Percentiles rank a stretch among this genome's conserved stretches.
Evolutionary conservation across 768 basidiomycete genomes (phyloP).

Genomic region (Rhizopogon vulgaris): DNA sequence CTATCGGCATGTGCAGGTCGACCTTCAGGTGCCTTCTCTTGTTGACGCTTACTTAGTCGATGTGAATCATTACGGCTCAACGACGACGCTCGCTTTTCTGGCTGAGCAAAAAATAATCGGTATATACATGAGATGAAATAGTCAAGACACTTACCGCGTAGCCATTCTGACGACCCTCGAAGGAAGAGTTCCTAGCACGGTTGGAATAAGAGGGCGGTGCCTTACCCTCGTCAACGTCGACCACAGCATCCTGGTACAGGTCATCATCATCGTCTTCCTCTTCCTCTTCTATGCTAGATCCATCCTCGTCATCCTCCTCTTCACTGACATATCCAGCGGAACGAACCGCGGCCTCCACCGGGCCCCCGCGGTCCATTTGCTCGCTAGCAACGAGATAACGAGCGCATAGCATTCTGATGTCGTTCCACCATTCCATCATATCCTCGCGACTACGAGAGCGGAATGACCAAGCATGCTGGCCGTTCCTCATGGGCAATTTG

Average conservation of each 20-base stretch:
- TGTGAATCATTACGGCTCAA: conserved; percentile 23
- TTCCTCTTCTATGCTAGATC: conserved; percentile 40
- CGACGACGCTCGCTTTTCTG: conserved; percentile 35
- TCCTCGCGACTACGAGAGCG: conserved; percentile 85
- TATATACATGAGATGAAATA: conserved; percentile 3
- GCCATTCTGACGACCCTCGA: conserved; percentile 47
- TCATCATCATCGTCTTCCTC: conserved; percentile 46
- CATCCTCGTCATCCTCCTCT: conserved; percentile 64
- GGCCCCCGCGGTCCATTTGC: conserved; percentile 86
- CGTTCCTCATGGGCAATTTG: conserved; percentile 28
- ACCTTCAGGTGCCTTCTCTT: conserved; percentile 71
- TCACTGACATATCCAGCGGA: conserved; percentile 85
- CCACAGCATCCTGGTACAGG: conserved; percentile 33
- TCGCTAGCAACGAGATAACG: conserved; percentile 92
- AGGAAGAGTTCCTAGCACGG: conserved; percentile 32
- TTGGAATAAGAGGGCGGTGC: conserved; percentile 61
- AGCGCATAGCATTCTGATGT: conserved; percentile 88
- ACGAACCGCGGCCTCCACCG: conserved; percentile 88
- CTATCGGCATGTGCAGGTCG: conserved; percentile 28
- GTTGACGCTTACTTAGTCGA: conserved; percentile 51
- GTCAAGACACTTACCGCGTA: conserved; percentile 47
- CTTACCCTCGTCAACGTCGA: conserved; percentile 37
- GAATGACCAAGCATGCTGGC: conserved; percentile 82
- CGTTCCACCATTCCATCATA: conserved; percentile 99
- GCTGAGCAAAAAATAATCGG: conserved; percentile 22